A percentile compares a stretch with the other conserved stretches of the same genome.
Evolutionary conservation across 371 early-diverging fungal species (phyloP).

Genomic region (Zychaea mexicana): DNA sequence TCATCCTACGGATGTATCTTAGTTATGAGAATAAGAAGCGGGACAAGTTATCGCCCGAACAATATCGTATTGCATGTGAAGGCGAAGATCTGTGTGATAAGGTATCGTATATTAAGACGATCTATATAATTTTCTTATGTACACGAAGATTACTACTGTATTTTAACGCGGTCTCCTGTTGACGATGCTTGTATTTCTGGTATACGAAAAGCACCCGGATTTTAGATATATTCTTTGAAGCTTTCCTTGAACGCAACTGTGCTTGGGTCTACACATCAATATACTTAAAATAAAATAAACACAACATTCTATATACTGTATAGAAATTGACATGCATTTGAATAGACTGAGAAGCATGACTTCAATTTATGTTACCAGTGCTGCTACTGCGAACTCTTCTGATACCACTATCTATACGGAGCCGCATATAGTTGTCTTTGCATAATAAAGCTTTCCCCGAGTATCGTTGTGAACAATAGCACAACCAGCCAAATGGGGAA

Average conservation of each 20-base stretch:
- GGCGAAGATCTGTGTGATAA: conserved; percentile 57
- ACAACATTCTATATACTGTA: too few species aligned
- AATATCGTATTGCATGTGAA: conserved; percentile 42
- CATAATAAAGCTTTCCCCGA: too few species aligned
- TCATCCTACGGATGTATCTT: conserved; percentile 19
- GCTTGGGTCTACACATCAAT: too few species aligned
- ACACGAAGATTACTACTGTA: neutral
- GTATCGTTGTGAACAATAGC: too few species aligned
- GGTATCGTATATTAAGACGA: conserved; percentile 13
- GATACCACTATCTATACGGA: too few species aligned
- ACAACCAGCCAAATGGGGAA: too few species aligned
- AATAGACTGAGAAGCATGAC: too few species aligned
- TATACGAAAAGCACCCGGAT: conserved; percentile 48
- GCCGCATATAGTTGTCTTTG: too few species aligned
- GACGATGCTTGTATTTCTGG: neutral
- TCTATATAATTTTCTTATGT: neutral
- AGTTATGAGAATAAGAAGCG: conserved; percentile 8
- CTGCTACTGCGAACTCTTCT: too few species aligned
- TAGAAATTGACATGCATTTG: too few species aligned
- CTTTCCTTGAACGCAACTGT: neutral
- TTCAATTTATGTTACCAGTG: too few species aligned
- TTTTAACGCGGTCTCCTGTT: neutral
- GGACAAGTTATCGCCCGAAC: conserved; percentile 30
- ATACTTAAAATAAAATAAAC: too few species aligned
- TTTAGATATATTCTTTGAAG: conserved; percentile 47